A percentile compares a stretch with the other conserved stretches of the same genome.
phyloP scores from a whole-genome alignment of 2,329 filamentous ascomycete species.

The Talaromyces amestolkiae region DNA sequence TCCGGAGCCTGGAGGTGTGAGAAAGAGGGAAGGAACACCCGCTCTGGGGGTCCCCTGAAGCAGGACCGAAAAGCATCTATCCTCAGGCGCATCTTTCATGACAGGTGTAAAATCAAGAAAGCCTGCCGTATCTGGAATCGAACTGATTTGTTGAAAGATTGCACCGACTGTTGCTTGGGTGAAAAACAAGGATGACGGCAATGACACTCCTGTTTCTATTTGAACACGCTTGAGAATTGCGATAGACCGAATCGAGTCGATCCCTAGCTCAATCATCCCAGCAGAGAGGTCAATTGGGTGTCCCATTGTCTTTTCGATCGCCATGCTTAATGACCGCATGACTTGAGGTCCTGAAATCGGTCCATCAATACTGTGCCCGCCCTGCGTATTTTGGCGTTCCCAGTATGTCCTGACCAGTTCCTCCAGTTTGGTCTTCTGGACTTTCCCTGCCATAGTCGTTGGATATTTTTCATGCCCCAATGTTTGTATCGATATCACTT shows the following conservation, averaged over 20 bases:
- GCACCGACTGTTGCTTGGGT: neutral
- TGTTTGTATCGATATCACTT: neutral
- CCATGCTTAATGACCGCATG: neutral
- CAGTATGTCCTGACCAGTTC: neutral
- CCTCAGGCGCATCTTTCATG: neutral
- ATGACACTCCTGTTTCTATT: slow-evolving; percentile 1
- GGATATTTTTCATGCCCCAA: slow-evolving; percentile 1
- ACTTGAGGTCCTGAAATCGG: neutral
- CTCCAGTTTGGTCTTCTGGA: slow-evolving; percentile 2
- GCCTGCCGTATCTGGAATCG: neutral
- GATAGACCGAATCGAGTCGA: neutral
- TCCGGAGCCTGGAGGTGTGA: slow-evolving; percentile 7
- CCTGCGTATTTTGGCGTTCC: neutral
- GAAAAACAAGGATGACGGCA: slow-evolving; percentile 7
- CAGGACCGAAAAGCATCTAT: neutral
- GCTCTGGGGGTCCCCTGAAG: slow-evolving; percentile 5
- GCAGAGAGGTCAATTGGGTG: neutral
- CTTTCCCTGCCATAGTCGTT: neutral
- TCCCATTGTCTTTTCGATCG: neutral
- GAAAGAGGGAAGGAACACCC: slow-evolving; percentile 5
- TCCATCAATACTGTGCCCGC: neutral
- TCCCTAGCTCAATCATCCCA: slow-evolving; percentile 3
- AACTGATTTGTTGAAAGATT: slow-evolving; percentile 4
- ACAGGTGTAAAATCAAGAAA: neutral
- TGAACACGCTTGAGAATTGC: slow-evolving; percentile 3